Evolutionary conservation across 768 basidiomycete genomes (phyloP).

Genomic region (Xerocomellus chrysenteron): DNA sequence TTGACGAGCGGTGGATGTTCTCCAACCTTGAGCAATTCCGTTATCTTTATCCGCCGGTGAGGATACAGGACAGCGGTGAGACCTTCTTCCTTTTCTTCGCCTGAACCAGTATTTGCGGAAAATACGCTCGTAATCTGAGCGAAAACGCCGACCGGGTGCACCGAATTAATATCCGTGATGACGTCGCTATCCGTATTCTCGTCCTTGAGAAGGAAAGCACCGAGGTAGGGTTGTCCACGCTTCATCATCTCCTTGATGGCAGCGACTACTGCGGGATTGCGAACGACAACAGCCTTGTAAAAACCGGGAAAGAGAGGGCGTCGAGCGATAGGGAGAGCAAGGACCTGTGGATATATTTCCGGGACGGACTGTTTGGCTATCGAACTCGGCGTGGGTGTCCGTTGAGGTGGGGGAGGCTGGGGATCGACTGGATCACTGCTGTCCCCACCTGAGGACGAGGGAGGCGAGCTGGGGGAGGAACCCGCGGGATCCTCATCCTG

Average conservation of each 20-base stretch:
- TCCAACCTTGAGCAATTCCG: conserved; percentile 77
- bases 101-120: conserved; percentile 51
- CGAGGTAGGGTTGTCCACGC: conserved; percentile 95
- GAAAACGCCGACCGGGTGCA: conserved; percentile 93
- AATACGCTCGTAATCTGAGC: conserved; percentile 96
- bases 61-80: conserved; percentile 95
- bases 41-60: conserved; percentile 85
- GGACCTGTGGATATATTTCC: conserved; percentile 87
- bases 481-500: conserved; percentile 34
- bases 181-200: conserved; percentile 90
- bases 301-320: conserved; percentile 96
- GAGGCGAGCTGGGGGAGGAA: conserved; percentile 32
- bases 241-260: conserved; percentile 97
- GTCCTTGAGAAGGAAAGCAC: conserved; percentile 95
- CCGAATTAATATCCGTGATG: conserved; percentile 83
- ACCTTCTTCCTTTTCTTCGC: conserved; percentile 77
- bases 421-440: conserved; percentile 40
- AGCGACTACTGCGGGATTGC: conserved; percentile 85
- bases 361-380: conserved; percentile 88
- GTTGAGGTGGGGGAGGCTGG: conserved; percentile 38
- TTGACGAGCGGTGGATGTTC: conserved; percentile 36
- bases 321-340: conserved; percentile 93
- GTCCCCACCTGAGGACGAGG: conserved; percentile 42
- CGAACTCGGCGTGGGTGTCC: conserved; percentile 43
- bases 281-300: conserved; percentile 95